These are phyloP conservation scores for Hypoxylon sp. DNA, from an alignment of 2,329 filamentous ascomycete genomes.

Conservation along the genomic window DNA sequence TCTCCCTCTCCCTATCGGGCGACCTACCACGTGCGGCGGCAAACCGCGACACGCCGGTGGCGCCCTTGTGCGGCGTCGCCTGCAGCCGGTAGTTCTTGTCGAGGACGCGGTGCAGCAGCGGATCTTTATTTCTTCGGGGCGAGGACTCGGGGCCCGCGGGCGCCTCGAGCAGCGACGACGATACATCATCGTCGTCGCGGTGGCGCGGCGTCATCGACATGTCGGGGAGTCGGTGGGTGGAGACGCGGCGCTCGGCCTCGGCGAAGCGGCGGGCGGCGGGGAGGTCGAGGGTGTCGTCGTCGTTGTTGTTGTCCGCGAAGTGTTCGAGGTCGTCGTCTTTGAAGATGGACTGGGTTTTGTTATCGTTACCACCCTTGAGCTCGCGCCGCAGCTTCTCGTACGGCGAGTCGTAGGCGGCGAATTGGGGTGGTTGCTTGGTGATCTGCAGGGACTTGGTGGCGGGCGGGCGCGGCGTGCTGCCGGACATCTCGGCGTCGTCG, in stretches of 20 bases:
- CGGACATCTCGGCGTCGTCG: conserved; percentile 70
- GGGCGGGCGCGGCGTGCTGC: conserved; percentile 74
- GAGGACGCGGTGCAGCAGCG: conserved; percentile 88
- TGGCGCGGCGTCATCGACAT: conserved; percentile 73
- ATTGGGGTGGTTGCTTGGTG: conserved; percentile 48
- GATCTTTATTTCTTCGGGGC: conserved; percentile 68
- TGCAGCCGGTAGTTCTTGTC: conserved; percentile 96
- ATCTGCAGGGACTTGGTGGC: conserved; percentile 59
- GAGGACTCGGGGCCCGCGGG: conserved; percentile 46
- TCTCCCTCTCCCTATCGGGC: conserved; percentile 50
- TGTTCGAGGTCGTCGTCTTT: conserved; percentile 46
- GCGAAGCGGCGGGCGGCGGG: conserved; percentile 57
- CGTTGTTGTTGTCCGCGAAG: conserved; percentile 50
- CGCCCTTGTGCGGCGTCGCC: conserved; percentile 81
- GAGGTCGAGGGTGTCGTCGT: conserved; percentile 57
- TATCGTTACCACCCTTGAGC: conserved; percentile 62
- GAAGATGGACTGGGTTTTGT: no score
- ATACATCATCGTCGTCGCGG: no score
- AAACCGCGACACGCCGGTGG: conserved; percentile 51
- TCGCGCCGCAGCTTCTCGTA: conserved; percentile 80
- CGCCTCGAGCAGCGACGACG: conserved; percentile 64
- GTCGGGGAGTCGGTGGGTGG: conserved; percentile 67
- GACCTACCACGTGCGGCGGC: conserved; percentile 38
- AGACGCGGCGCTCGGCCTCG: conserved; percentile 55
- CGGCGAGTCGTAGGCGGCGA: conserved; percentile 78